phyloP scores from a whole-genome alignment of 2,329 filamentous ascomycete genomes.

The Talaromyces atroroseus region DNA sequence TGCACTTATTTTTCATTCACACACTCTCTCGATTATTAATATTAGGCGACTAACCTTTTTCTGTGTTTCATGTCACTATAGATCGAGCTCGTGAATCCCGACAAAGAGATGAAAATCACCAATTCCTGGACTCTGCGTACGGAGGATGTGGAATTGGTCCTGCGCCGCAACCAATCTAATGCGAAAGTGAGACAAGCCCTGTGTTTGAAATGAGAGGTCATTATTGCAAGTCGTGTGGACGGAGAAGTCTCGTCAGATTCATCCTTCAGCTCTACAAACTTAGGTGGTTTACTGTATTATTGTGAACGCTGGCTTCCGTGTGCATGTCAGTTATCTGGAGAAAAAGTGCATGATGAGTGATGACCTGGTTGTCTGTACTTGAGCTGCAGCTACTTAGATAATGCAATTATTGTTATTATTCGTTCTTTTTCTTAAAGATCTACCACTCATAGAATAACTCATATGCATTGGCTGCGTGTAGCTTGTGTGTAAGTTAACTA shows the following conservation, averaged over 20 bases:
- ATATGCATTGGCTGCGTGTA: too few species aligned
- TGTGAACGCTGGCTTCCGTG: neutral
- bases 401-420: neutral
- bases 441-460: too few species aligned
- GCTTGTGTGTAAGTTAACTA: too few species aligned
- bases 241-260: too few species aligned
- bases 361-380: neutral
- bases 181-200: neutral
- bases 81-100: slow-evolving; percentile 31
- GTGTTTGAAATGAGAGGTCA: neutral
- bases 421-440: too few species aligned
- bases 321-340: neutral
- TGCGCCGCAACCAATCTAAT: neutral
- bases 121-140: slow-evolving; percentile 36
- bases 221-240: too few species aligned
- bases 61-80: slow-evolving; percentile 1
- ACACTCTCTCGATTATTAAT: neutral
- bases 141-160: slow-evolving; percentile 3
- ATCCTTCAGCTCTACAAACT: too few species aligned
- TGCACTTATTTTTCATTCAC: neutral
- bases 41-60: neutral
- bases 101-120: slow-evolving; percentile 32
- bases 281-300: neutral
- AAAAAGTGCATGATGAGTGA: neutral
- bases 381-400: neutral